Base-by-base conservation (phyloP, 306 rosid species). In the Senna siamea region DNA sequence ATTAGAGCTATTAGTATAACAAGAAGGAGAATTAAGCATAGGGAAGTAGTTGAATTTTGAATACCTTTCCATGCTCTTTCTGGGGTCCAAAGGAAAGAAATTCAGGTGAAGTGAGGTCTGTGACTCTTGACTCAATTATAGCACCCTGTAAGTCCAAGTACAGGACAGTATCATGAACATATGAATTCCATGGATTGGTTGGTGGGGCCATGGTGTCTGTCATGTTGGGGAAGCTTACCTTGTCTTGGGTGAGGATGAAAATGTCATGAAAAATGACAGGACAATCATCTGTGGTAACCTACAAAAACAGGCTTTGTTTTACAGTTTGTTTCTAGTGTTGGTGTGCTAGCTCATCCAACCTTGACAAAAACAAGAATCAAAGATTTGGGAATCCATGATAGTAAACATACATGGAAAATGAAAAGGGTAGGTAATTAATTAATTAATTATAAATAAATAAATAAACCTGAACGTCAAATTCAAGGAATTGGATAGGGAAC, bases 381-480 rank as follows among this genome's bases (percentile, higher is more conserved):
- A 74, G 11, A 5, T 50, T 0, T 30, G 30, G 30, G 30, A n/a
- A n/a, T n/a, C n/a, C n/a, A n/a, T n/a, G n/a, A n/a, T n/a, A n/a
- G n/a, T n/a, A n/a, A n/a, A n/a, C n/a, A n/a, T n/a, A n/a, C n/a
- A n/a, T n/a, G n/a, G n/a, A n/a, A n/a, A n/a, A n/a, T n/a, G n/a
- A n/a, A n/a, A n/a, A n/a, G n/a, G n/a, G n/a, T n/a, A n/a, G n/a
- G n/a, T n/a, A n/a, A 26, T 26, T 26, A 26, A 26, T 26, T 26
- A 17, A 74, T 11, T 63, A 75, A 59, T 48, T 1, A 48, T 15
- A 3, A n/a, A n/a, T 0, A n/a, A n/a, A 48, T 15, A 3, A n/a
- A n/a, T 0, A n/a, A n/a, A 86, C 90, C 88, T 79, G 88, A 71
- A 86, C 90, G 26, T 84, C 86, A 23, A 83, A 84, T 54, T 86